These are phyloP conservation scores for Dioszegia hungarica DNA, from an alignment of 768 basidiomycete species.

Conservation along the genomic window DNA sequence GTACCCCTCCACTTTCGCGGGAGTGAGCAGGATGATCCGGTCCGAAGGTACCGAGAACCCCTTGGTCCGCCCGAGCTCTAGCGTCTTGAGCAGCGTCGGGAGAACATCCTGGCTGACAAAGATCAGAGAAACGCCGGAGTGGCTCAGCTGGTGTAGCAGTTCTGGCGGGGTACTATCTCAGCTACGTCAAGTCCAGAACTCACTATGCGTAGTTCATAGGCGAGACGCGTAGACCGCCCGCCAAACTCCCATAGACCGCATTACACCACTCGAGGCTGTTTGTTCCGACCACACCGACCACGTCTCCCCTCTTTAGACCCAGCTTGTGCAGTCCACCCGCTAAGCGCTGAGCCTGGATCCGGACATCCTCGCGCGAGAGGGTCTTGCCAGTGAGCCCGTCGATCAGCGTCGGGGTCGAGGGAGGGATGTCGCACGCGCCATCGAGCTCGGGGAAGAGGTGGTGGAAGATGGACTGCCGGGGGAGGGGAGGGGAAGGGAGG, in stretches of 20 bases:
- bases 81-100: constrained; percentile 56
- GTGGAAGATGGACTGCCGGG: constrained; percentile 26
- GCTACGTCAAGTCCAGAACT: not conserved
- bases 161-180: constrained; percentile 60
- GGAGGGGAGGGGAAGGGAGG: constrained; percentile 19
- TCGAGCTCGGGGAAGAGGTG: constrained; percentile 31
- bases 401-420: constrained; percentile 55
- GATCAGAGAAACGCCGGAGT: constrained; percentile 62
- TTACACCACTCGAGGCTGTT: constrained; percentile 63
- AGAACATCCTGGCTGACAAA: constrained; percentile 63
- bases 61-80: constrained; percentile 50
- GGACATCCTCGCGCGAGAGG: constrained; percentile 59
- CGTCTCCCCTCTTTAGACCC: constrained; percentile 55
- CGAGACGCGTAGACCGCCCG: constrained; percentile 65
- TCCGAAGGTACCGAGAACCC: constrained; percentile 48
- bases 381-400: constrained; percentile 61
- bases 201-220: constrained; percentile 57
- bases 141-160: constrained; percentile 64
- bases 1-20: constrained; percentile 7
- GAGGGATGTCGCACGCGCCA: not conserved
- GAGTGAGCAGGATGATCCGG: constrained; percentile 56
- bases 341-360: constrained; percentile 57
- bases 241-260: constrained; percentile 52
- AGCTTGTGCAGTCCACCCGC: constrained; percentile 58
- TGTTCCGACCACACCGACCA: constrained; percentile 59